Evolutionary conservation across 2,329 filamentous ascomycete genomes (phyloP).

Genomic region (Ophiostoma sp.): DNA sequence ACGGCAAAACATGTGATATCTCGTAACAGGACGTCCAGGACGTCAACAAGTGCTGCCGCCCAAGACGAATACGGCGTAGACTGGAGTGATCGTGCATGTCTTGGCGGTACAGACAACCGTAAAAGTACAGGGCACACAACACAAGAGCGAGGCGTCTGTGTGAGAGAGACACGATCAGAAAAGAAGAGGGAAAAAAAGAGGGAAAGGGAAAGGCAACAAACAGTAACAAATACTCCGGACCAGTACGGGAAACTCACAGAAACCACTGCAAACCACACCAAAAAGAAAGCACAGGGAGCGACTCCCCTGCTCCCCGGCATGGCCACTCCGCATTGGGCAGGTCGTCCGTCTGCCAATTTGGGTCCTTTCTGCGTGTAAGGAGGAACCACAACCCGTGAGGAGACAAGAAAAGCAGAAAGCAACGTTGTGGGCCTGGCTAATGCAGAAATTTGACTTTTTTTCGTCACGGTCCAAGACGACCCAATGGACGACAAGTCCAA

Average conservation of each 20-base stretch:
- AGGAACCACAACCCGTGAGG: background rate
- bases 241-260: background rate
- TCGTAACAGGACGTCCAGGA: background rate
- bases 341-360: constrained; percentile 14
- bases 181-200: too few species aligned
- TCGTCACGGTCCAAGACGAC: background rate
- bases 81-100: background rate
- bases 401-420: background rate
- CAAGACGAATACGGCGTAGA: constrained; percentile 1
- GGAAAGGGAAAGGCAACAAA: background rate
- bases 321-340: constrained; percentile 17
- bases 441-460: background rate
- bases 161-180: background rate
- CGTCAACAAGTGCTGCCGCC: background rate
- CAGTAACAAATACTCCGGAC: background rate
- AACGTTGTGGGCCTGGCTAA: constrained; percentile 2
- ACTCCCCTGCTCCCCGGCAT: background rate
- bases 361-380: background rate
- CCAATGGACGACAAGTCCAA: background rate
- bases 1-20: background rate
- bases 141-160: background rate
- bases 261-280: background rate
- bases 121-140: background rate
- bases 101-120: background rate
- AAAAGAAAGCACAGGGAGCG: background rate